Conservation (phyloP, 257 asterid genomes). For the Rubia yunnanensis region DNA sequence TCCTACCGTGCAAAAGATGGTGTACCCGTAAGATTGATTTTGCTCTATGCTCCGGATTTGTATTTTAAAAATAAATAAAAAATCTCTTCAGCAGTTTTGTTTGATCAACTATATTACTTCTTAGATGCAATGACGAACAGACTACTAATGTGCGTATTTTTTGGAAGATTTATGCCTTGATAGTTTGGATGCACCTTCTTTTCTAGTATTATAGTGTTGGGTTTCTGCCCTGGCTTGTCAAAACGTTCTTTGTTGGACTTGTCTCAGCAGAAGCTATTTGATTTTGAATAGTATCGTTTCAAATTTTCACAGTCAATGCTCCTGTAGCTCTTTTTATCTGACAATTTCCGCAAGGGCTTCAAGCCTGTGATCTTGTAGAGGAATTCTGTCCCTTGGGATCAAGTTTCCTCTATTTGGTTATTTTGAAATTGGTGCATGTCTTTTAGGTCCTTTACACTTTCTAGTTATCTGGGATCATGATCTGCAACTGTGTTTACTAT, state of each 20-base stretch:
- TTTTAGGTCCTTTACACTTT: neutral
- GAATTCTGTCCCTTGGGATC: neutral
- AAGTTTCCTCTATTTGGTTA: no score
- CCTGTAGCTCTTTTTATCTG: neutral
- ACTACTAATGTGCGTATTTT: neutral
- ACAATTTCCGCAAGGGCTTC: neutral
- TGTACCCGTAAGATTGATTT: constrained; percentile 71
- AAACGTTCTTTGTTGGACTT: neutral
- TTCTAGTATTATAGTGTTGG: neutral
- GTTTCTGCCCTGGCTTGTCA: constrained; percentile 1
- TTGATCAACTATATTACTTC: neutral
- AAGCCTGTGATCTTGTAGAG: neutral
- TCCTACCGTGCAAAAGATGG: constrained; percentile 94
- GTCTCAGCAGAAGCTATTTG: neutral
- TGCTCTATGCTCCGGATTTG: constrained; percentile 5
- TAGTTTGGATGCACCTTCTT: neutral
- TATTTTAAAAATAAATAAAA: neutral
- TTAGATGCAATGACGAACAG: neutral
- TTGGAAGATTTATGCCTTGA: neutral
- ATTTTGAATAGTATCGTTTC: neutral
- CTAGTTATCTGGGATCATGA: neutral
- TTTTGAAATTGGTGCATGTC: neutral
- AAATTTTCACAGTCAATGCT: neutral
- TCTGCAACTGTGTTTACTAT: neutral
- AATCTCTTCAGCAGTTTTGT: neutral